phyloP scores from a whole-genome alignment of 768 basidiomycete species.

The Mycena epipterygia region DNA sequence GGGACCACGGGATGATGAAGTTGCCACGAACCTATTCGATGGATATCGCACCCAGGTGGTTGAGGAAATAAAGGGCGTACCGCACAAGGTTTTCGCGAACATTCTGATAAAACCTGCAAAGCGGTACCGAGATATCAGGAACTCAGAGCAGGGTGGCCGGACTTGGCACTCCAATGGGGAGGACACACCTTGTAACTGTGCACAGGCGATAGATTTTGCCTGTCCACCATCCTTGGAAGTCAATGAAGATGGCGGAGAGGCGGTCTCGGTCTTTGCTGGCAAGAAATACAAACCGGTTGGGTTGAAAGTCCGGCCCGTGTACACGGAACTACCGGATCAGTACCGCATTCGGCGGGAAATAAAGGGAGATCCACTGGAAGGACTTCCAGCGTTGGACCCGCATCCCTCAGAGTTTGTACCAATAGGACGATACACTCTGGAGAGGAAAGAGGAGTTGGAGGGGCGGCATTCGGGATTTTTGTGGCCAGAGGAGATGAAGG shows the following conservation, averaged over 20 bases:
- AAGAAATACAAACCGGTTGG: slow-evolving; percentile 42
- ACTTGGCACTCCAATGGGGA: neutral
- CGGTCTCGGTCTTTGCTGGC: slow-evolving; percentile 19
- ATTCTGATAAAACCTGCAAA: neutral
- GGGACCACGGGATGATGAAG: neutral
- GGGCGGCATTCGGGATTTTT: slow-evolving; percentile 38
- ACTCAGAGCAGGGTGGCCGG: neutral
- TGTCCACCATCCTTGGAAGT: neutral
- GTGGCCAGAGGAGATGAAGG: slow-evolving; percentile 42
- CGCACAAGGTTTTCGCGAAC: slow-evolving; percentile 16
- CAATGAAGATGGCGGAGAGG: neutral
- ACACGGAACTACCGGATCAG: slow-evolving; percentile 36
- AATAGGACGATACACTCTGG: slow-evolving; percentile 33
- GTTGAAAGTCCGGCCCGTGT: slow-evolving; percentile 37
- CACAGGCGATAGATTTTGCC: neutral
- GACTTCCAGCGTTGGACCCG: slow-evolving; percentile 31
- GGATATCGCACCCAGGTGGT: neutral
- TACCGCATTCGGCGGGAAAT: slow-evolving; percentile 34
- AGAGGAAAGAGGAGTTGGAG: slow-evolving; percentile 36
- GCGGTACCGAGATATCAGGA: neutral
- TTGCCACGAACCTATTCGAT: neutral
- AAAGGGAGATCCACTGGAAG: slow-evolving; percentile 42
- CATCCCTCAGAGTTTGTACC: slow-evolving; percentile 39
- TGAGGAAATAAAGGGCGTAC: neutral
- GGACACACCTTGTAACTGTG: slow-evolving; percentile 2